These are phyloP conservation scores for Rhynchospora pubera DNA, from an alignment of 176 grass and related monocot genomes.

Conservation along the genomic window DNA sequence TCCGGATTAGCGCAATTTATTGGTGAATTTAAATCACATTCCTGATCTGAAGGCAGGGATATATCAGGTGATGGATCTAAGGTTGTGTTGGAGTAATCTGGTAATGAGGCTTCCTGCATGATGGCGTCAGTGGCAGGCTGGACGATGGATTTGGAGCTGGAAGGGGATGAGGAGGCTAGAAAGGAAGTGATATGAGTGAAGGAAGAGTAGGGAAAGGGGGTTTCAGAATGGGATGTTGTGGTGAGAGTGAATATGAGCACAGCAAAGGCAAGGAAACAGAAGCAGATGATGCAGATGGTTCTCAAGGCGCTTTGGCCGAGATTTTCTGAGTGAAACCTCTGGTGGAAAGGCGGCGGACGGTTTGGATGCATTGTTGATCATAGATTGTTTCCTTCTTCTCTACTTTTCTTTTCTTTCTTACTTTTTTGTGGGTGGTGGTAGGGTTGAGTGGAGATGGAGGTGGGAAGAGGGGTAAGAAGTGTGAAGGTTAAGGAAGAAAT, in stretches of 20 bases:
- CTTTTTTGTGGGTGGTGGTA: neutral
- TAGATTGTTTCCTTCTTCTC: neutral
- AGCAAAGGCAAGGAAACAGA: neutral
- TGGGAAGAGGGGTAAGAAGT: neutral
- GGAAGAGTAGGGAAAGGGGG: neutral
- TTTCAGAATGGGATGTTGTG: neutral
- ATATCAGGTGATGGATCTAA: slow-evolving; percentile 17
- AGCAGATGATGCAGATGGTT: slow-evolving; percentile 4
- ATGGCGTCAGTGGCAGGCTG: neutral
- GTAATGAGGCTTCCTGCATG: neutral
- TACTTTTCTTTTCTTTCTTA: neutral
- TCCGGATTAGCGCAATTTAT: slow-evolving; percentile 52
- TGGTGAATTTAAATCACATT: slow-evolving; percentile 30
- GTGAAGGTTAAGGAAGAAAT: neutral
- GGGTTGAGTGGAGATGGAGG: neutral
- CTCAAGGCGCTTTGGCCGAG: neutral
- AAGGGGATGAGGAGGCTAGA: neutral
- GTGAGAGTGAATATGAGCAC: neutral
- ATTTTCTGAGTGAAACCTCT: neutral
- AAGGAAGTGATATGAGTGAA: slow-evolving; percentile 1
- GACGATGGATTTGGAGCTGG: neutral
- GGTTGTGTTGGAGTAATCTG: neutral
- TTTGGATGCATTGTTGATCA: slow-evolving; percentile 8
- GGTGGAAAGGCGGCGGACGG: neutral
- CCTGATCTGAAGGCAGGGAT: slow-evolving; percentile 4